Evolutionary conservation across 805 yeast species (phyloP), one percentile per base, ranked within the genome.

Genomic region (Saccharomycopsis amapae): DNA sequence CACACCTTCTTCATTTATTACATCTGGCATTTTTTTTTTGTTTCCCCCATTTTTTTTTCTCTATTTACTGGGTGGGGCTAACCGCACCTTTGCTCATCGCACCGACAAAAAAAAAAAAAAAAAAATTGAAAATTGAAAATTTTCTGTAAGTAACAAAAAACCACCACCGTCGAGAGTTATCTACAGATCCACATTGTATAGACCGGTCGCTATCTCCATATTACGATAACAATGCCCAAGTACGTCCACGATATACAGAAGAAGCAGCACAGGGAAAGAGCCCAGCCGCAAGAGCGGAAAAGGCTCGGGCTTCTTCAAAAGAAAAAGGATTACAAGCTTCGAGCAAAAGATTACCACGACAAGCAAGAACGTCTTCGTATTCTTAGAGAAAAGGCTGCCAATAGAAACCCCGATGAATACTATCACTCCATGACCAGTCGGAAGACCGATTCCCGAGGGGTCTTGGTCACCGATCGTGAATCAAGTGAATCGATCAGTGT

Each of bases 211-310:
- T n/a, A n/a, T n/a, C n/a, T n/a, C n/a, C n/a, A n/a, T n/a, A n/a
- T n/a, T n/a, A n/a, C n/a, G n/a, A n/a, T n/a, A n/a, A 12, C 30
- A 15, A 85, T 85, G 94, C 83, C 83, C 30, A 83, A 81, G 53
- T 66, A 84, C 28, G 90, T 84, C 10, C 97, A 89, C 62, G 85
- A 87, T 59, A 81, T 90, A 9, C 97, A 90, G 64, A 93, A 94
- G 70, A 93, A 87, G 60, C 97, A 93, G 69, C 98, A 93, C 59
- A 71, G 88, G 48, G 98, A 93, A 68, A 78, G 98, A 58, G 76
- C 96, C 4, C 98, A 93, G 65, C 84, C 90, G 1, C 71, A 69
- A 39, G 79, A 75, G 38, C 73, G 98, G 48, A 68, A 76, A 56
- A 75, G 75, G 60, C 79, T 73, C 63, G 98, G 98, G 35, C 77